Base-by-base conservation (phyloP, 2,329 filamentous ascomycete genomes). In the Talaromyces sp. region DNA sequence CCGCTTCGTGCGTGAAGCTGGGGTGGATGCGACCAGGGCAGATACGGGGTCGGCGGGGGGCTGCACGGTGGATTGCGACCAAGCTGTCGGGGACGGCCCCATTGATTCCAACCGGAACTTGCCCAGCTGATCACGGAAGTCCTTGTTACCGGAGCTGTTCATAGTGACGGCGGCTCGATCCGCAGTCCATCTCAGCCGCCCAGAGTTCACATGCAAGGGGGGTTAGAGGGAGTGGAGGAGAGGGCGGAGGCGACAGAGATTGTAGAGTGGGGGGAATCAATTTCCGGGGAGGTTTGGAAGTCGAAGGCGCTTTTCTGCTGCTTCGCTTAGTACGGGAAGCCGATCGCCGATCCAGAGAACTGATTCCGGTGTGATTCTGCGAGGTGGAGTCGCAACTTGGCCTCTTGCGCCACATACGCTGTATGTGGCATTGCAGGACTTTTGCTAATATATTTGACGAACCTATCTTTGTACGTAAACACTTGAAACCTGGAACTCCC, bases 51-150 rank as follows among this genome's bases (percentile, higher is more conserved):
- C 35, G 40, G 30, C 50, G 47, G 54, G 48, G 48, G 50, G 19
- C 20, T 53, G 45, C 4, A 54, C 22, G 33, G 52, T 29, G 33
- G 48, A 35, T 29, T 55, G 53, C 41, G 51, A 52, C 56, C 59
- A 61, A 16, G 58, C 32, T 13, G 48, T 32, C 2, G 55, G 55
- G 9, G 54, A 36, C 33, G 48, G 46, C 16, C 49, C 55, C 19
- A 52, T 50, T 16, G 62, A 57, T 17, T 66, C 66, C 45, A 70
- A 55, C 37, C 67, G 67, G 49, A 70, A 70, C 46, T 68, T 68
- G 51, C 67, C 67, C 56, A 69, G 62, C 52, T 69, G 67, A 35
- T 65, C 66, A 37, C 66, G 66, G 48, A 69, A 69, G n/a, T 68
- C 64, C 56, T 68, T 66, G 53, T 66, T 65, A 46, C 55, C 59